Percentiles rank a stretch among this genome's conserved stretches.
Evolutionary conservation across 352 stramenopile genomes (phyloP).

Genomic region (Halophytophthora polymorphica): DNA sequence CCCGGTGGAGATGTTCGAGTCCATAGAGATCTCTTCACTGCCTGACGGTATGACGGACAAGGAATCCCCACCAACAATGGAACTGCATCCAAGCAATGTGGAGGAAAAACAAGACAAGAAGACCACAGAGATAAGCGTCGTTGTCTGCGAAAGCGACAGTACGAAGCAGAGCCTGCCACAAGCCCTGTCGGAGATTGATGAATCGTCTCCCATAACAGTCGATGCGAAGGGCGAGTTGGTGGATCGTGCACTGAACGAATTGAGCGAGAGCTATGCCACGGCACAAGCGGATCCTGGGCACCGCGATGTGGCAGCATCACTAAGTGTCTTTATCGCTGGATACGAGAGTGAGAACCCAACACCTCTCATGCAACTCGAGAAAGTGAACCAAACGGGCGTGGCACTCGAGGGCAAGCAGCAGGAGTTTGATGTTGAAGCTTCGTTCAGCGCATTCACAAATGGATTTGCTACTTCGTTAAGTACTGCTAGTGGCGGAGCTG

Average conservation of each 20-base stretch:
- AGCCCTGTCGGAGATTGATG: too few species aligned
- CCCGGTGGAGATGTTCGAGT: slow-evolving; percentile 47
- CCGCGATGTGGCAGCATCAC: slow-evolving; percentile 8
- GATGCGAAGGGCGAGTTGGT: slow-evolving; percentile 16
- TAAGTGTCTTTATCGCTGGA: slow-evolving; percentile 10
- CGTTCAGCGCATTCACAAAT: slow-evolving; percentile 42
- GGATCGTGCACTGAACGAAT: slow-evolving; percentile 22
- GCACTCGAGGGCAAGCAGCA: too few species aligned
- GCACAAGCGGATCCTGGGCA: slow-evolving; percentile 5
- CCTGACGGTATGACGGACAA: neutral
- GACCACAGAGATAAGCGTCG: too few species aligned
- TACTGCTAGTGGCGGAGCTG: slow-evolving; percentile 13
- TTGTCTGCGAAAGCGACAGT: neutral
- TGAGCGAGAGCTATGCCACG: slow-evolving; percentile 27
- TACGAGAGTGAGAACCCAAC: slow-evolving; percentile 3
- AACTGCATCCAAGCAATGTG: neutral
- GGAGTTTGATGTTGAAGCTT: slow-evolving; percentile 24
- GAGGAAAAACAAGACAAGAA: too few species aligned
- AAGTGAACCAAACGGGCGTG: neutral
- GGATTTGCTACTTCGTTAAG: slow-evolving; percentile 25
- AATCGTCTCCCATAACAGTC: too few species aligned
- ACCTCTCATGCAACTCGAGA: neutral
- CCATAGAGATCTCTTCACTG: slow-evolving; percentile 24
- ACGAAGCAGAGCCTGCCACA: too few species aligned
- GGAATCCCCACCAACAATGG: neutral